Conservation (phyloP, 768 basidiomycete species). For the Cyclocybe cylindracea region DNA sequence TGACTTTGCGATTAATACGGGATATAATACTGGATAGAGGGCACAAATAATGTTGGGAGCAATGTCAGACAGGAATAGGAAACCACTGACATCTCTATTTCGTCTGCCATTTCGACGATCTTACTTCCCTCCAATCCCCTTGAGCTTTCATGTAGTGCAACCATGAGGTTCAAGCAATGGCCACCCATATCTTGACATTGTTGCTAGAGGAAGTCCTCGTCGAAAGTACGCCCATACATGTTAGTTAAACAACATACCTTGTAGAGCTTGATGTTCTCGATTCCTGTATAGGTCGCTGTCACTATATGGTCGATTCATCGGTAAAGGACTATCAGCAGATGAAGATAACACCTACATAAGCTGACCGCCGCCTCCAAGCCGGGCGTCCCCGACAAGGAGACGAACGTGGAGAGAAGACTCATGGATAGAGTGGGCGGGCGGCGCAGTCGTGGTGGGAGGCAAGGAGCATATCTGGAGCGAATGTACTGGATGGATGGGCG, state of each 20-base stretch:
- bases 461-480: conserved; percentile 8
- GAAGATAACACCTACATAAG: conserved; percentile 20
- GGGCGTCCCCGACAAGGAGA: conserved; percentile 25
- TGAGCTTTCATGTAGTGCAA: conserved; percentile 32
- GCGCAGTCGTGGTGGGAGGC: conserved; percentile 1
- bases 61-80: neutral
- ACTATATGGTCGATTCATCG: conserved; percentile 21
- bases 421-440: conserved; percentile 10
- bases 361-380: conserved; percentile 26
- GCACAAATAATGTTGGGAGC: neutral
- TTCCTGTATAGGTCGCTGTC: conserved; percentile 23
- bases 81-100: conserved; percentile 32
- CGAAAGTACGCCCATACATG: neutral
- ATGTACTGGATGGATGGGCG: conserved; percentile 4
- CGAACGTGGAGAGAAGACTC: conserved; percentile 22
- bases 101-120: conserved; percentile 32
- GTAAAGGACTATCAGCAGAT: neutral
- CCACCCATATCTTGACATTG: conserved; percentile 35
- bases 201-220: conserved; percentile 24
- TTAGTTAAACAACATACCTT: conserved; percentile 22
- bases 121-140: conserved; percentile 31
- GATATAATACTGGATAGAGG: conserved; percentile 23
- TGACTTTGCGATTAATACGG: conserved; percentile 30
- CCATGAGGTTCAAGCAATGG: conserved; percentile 31
- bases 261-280: conserved; percentile 41